Base-by-base conservation (phyloP, 108 stramenopile genomes). In the Aureococcus anophagefferens region DNA sequence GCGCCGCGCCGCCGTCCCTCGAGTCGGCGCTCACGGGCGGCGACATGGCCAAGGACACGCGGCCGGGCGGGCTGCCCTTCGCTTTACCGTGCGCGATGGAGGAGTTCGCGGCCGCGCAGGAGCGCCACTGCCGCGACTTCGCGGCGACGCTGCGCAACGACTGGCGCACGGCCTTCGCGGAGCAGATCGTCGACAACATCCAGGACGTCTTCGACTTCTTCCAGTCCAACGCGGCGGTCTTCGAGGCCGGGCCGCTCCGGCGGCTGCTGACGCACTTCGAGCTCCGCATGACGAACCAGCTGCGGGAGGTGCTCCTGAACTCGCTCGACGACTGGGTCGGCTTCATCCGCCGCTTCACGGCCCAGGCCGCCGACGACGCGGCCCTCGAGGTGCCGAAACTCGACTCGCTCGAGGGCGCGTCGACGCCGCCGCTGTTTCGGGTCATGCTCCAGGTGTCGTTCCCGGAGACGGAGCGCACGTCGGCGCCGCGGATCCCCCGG, bases 141-240 rank as follows among this genome's bases (percentile, higher is more conserved):
- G 71, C 30, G 40, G 76, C 71, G 63, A 73, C 67, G 63, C 64
- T 86, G 46, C 34, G 46, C 30, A 62, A 62, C 28, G 79, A 79
- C 30, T 86, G 83, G 80, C 76, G 81, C 21, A 73, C 77, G 5
- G 77, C 79, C 15, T 81, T 84, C 63, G 67, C 71, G 17, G 84
- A 86, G 63, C 81, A 83, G 36, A 76, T 86, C 44, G 76, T 84
- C 63, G 85, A 86, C 64, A 78, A 80, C 71, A 69, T 86, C 30
- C 81, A 84, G 63, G 84, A 82, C 64, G 75, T 83, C 46, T 86
- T 80, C 74, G 81, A 86, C 36, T 84, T 86, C 67, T 85, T 83
- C 63, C 81, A 84, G 46, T 77, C 79, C 33, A 72, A 82, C 62
- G 46, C 40, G 25, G 64, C 36, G 14, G 62, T 79, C 17, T 84